Evolutionary conservation across 2,329 filamentous ascomycete genomes (phyloP).

Genomic region (Fonsecaea erecta): DNA sequence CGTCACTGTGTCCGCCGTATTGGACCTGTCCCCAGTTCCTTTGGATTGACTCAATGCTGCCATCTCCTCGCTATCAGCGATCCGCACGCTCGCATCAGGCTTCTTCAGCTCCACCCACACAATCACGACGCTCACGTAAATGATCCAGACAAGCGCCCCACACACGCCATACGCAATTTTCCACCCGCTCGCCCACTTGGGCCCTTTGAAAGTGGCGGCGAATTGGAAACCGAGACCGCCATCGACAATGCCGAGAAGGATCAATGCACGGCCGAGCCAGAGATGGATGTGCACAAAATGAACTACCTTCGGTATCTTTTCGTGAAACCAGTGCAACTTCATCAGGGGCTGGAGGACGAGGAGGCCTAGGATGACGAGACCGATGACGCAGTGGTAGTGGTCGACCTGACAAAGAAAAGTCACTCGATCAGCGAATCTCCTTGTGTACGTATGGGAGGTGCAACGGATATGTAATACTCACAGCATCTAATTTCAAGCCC

Average conservation of each 20-base stretch:
- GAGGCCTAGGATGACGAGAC: constrained; percentile 38
- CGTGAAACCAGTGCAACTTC: constrained; percentile 47
- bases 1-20: not conserved
- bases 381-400: constrained; percentile 39
- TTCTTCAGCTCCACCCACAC: constrained; percentile 29
- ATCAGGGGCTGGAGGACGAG: constrained; percentile 40
- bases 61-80: not conserved
- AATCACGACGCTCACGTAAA: constrained; percentile 28
- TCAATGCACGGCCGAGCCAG: constrained; percentile 58
- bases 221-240: constrained; percentile 57
- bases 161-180: constrained; percentile 26
- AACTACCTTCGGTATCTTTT: constrained; percentile 45
- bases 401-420: constrained; percentile 4
- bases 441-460: not conserved
- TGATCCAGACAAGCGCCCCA: constrained; percentile 25
- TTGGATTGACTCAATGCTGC: not conserved
- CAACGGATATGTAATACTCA: constrained; percentile 3
- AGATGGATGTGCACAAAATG: constrained; percentile 48
- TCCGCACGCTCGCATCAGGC: not conserved
- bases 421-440: not conserved
- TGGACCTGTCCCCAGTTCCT: not conserved
- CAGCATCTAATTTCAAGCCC: constrained; percentile 28
- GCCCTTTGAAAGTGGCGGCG: constrained; percentile 15
- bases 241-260: constrained; percentile 61
- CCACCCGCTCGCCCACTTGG: constrained; percentile 18